Evolutionary conservation across 805 yeast genomes (phyloP).

Genomic region (Barnettozyma populi): DNA sequence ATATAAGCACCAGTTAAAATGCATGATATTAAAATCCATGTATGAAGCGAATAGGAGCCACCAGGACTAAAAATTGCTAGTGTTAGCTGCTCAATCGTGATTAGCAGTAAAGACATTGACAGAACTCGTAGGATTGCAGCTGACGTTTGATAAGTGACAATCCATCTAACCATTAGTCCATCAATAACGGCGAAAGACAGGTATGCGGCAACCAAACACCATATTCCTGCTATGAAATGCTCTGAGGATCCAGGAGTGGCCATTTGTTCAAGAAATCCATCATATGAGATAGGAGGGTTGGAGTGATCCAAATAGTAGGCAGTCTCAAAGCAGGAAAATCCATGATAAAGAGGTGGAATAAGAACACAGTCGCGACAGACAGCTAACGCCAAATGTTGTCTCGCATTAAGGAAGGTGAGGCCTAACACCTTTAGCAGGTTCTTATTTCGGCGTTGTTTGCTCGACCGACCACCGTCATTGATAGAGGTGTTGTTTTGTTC

Average conservation of each 20-base stretch:
- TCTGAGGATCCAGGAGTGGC: conserved; percentile 70
- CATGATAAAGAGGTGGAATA: conserved; percentile 57
- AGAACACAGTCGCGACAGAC: conserved; percentile 75
- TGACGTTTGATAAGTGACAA: conserved; percentile 78
- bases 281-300: conserved; percentile 1
- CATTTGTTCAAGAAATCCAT: conserved; percentile 17
- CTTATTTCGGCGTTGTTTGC: conserved; percentile 5
- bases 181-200: conserved; percentile 79
- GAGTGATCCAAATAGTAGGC: conserved; percentile 6
- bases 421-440: conserved; percentile 53
- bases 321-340: conserved; percentile 36
- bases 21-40: conserved; percentile 90
- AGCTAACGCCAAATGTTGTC: conserved; percentile 71
- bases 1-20: conserved; percentile 74
- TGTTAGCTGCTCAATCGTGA: conserved; percentile 64
- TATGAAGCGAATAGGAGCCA: conserved; percentile 69
- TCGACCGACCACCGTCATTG: conserved; percentile 7
- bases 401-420: conserved; percentile 63
- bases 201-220: conserved; percentile 89
- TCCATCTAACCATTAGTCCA: conserved; percentile 90
- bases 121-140: conserved; percentile 88
- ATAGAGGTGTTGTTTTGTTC: neutral
- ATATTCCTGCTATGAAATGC: conserved; percentile 75
- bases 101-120: conserved; percentile 70
- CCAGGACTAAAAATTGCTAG: conserved; percentile 66